Conservation (phyloP, 139 green algal genomes). For the Picochlorum sp. region DNA sequence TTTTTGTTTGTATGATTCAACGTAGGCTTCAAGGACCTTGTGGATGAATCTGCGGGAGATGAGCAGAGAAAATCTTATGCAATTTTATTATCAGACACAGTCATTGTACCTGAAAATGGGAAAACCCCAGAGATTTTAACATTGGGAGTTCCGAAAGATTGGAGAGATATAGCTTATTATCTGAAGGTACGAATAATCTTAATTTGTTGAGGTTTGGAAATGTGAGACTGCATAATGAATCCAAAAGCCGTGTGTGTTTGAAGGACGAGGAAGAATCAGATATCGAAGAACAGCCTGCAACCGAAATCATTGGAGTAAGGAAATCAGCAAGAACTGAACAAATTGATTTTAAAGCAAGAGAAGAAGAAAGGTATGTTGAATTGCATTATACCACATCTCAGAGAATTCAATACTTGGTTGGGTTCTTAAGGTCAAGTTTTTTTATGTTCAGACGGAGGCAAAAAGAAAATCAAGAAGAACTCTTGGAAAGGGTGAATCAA, state of each 20-base stretch:
- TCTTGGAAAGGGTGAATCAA: slow-evolving; percentile 72
- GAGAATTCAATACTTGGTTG: neutral
- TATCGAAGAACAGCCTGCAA: slow-evolving; percentile 8
- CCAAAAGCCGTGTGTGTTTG: neutral
- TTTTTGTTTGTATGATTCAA: neutral
- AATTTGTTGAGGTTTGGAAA: neutral
- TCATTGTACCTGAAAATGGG: slow-evolving; percentile 44
- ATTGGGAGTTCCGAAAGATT: slow-evolving; percentile 28
- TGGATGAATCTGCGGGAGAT: slow-evolving; percentile 6
- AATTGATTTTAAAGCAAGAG: slow-evolving; percentile 52
- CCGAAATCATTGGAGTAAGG: slow-evolving; percentile 22
- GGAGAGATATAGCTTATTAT: slow-evolving; percentile 56
- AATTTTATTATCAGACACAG: slow-evolving; percentile 82
- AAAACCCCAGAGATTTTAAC: slow-evolving; percentile 53
- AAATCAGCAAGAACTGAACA: slow-evolving; percentile 58
- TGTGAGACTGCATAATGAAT: neutral
- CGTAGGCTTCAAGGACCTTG: too few species aligned
- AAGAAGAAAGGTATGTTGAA: slow-evolving; percentile 63
- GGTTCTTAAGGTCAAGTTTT: neutral
- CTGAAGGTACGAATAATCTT: too few species aligned
- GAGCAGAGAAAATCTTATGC: slow-evolving; percentile 31
- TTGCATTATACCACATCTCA: slow-evolving; percentile 2
- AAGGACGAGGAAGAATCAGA: slow-evolving; percentile 30
- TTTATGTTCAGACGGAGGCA: slow-evolving; percentile 46
- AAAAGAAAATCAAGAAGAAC: slow-evolving; percentile 67